Conservation (phyloP, 139 green algal species). For the Monoraphidium neglectum region DNA sequence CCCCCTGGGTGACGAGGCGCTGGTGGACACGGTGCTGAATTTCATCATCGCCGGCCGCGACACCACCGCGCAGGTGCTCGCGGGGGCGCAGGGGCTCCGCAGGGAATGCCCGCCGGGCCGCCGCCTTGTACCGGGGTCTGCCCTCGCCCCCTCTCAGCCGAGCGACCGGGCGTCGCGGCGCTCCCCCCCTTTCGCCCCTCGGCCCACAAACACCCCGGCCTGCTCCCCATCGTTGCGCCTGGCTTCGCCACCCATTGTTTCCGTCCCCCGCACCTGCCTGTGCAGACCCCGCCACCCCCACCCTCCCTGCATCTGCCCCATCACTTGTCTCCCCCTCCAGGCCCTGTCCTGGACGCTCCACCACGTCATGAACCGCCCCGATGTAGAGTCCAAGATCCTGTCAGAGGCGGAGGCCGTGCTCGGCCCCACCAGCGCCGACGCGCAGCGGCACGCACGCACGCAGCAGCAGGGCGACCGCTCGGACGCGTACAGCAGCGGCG, state of each 20-base stretch:
- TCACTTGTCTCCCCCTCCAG: conserved; percentile 8
- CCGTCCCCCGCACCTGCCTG: too few relatives aligned
- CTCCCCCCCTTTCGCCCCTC: too few relatives aligned
- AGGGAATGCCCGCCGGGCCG: too few relatives aligned
- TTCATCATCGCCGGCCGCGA: conserved; percentile 36
- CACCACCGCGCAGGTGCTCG: conserved; percentile 28
- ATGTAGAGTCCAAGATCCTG: conserved; percentile 24
- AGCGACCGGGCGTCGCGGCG: too few relatives aligned
- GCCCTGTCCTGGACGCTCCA: conserved; percentile 26
- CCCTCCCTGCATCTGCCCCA: not conserved
- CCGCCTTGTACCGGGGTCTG: too few relatives aligned
- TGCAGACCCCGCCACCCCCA: too few relatives aligned
- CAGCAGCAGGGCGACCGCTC: too few relatives aligned
- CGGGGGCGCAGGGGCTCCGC: not conserved
- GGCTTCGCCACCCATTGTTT: too few relatives aligned
- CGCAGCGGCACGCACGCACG: too few relatives aligned
- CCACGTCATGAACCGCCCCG: conserved; percentile 23
- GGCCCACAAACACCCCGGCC: too few relatives aligned
- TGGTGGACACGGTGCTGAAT: conserved; percentile 35
- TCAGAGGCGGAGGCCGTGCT: conserved; percentile 21
- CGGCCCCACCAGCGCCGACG: not conserved
- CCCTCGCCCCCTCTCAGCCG: too few relatives aligned
- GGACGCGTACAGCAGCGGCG: not conserved
- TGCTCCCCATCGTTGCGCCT: too few relatives aligned
- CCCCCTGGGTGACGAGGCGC: conserved; percentile 11